A percentile compares a stretch with the other conserved stretches of the same genome.
These are phyloP conservation scores for Trametes cingulata DNA, from an alignment of 768 basidiomycete species.

Conservation along the genomic window DNA sequence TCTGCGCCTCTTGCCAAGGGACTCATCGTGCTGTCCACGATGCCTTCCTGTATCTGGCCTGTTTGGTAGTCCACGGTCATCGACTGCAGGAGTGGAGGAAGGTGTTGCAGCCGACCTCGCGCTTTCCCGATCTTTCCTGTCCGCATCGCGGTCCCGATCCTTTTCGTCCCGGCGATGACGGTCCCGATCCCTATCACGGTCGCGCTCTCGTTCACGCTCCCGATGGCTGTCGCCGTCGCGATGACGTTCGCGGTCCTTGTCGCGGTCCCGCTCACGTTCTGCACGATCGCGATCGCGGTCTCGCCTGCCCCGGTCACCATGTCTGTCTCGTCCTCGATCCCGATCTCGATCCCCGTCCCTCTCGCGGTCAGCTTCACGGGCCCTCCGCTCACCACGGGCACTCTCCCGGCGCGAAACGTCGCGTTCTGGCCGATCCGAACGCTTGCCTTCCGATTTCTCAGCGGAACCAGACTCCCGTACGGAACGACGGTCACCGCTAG, in stretches of 20 bases:
- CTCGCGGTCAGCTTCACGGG: conserved; percentile 28
- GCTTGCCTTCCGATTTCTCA: conserved; percentile 51
- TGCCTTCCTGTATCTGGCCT: conserved; percentile 63
- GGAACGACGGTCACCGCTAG: conserved; percentile 64
- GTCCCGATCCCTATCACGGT: conserved; percentile 33
- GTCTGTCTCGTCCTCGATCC: conserved; percentile 32
- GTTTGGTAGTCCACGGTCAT: conserved; percentile 57
- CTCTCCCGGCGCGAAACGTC: conserved; percentile 30
- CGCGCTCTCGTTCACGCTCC: conserved; percentile 26
- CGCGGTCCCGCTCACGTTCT: conserved; percentile 28
- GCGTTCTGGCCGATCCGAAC: conserved; percentile 50
- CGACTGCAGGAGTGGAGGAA: conserved; percentile 36
- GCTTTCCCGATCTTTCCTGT: conserved; percentile 60
- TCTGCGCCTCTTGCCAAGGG: conserved; percentile 71
- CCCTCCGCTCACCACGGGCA: conserved; percentile 18
- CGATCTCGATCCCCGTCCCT: conserved; percentile 27
- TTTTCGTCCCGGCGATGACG: conserved; percentile 41
- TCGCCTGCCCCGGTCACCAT: conserved; percentile 27
- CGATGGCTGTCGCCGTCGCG: conserved; percentile 30
- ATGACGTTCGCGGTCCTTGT: conserved; percentile 32
- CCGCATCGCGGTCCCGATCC: conserved; percentile 58
- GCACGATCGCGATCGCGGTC: conserved; percentile 30
- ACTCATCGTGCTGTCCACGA: conserved; percentile 59
- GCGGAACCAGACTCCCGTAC: conserved; percentile 42
- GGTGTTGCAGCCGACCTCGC: conserved; percentile 31